Evolutionary conservation across 345 rosid genomes (phyloP).

Genomic region (Euphorbia tirucalli): DNA sequence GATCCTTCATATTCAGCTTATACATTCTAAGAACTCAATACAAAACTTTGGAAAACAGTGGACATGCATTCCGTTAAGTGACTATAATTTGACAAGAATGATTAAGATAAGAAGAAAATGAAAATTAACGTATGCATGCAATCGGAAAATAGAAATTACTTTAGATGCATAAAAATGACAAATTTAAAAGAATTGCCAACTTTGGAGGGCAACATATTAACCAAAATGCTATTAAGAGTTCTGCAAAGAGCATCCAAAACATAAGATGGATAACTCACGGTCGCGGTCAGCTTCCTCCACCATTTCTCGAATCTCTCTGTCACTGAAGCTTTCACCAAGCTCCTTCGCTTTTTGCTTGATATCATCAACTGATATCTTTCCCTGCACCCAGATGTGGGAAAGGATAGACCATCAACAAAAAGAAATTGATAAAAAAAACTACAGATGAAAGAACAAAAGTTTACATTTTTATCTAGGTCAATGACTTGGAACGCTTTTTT

Average conservation of each 20-base stretch:
- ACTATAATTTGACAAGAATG: neutral
- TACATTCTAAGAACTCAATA: neutral
- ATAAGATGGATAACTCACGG: constrained; percentile 41
- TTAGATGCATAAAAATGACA: neutral
- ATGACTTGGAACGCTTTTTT: constrained; percentile 70
- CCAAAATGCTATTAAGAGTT: neutral
- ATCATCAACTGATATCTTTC: constrained; percentile 66
- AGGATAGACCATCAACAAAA: constrained; percentile 6
- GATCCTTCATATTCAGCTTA: neutral
- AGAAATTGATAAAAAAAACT: neutral
- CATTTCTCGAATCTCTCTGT: constrained; percentile 73
- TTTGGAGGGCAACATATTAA: neutral
- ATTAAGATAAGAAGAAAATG: neutral
- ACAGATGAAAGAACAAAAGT: constrained; percentile 11
- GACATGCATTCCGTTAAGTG: neutral
- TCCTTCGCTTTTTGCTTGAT: constrained; percentile 67
- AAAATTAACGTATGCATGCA: neutral
- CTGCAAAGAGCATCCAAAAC: neutral
- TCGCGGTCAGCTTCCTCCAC: constrained; percentile 78
- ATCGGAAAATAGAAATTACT: constrained; percentile 1
- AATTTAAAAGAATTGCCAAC: neutral
- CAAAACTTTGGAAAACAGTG: neutral
- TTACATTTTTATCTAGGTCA: constrained; percentile 84
- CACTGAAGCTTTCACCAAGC: constrained; percentile 70
- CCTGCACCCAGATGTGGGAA: constrained; percentile 35